Base-by-base conservation (phyloP, 2,329 filamentous ascomycete species). In the Verticillium alfalfae region DNA sequence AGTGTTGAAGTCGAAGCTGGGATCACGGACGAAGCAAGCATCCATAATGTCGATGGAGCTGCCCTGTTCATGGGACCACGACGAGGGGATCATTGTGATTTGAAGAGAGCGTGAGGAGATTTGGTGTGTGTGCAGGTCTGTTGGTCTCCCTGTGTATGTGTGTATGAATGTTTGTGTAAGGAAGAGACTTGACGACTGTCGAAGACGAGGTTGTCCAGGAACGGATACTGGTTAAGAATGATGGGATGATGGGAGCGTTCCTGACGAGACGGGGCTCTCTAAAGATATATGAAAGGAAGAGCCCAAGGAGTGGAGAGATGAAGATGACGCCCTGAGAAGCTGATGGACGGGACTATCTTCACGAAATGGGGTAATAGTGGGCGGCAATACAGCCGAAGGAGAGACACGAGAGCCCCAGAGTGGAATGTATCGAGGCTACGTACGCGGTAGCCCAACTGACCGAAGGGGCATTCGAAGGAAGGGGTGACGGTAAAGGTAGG, bases 211-310 rank as follows among this genome's bases (percentile, higher is more conserved):
- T 18, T 52, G 45, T 63, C 56, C 64, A 66, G 65, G 62, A 62
- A 59, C 41, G 62, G 60, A 62, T 56, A 39, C 52, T 38, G 56
- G 58, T 65, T 57, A 66, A 66, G 64, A 66, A 66, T 66, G 64
- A 66, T 63, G 61, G 61, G 64, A 61, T 65, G 41, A 63, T 63
- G 52, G 59, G 39, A 66, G 39, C 64, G 64, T 66, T 66, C 64
- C 64, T 67, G 63, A 67, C 67, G 66, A 70, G 73, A 73, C 68
- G 73, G 73, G 72, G 69, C 67, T 68, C 69, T 67, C 68, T 73
- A 69, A 77, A 78, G 74, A 76, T 78, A 78, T 78, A 78, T 67
- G 67, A 67, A 67, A 64, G 69, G 71, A 67, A 66, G 70, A 73
- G 73, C 77, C 76, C 76, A 75, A 67, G 67, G 64, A 64, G 67